Evolutionary conservation across 768 basidiomycete genomes (phyloP).

Genomic region (Suillus luteus): DNA sequence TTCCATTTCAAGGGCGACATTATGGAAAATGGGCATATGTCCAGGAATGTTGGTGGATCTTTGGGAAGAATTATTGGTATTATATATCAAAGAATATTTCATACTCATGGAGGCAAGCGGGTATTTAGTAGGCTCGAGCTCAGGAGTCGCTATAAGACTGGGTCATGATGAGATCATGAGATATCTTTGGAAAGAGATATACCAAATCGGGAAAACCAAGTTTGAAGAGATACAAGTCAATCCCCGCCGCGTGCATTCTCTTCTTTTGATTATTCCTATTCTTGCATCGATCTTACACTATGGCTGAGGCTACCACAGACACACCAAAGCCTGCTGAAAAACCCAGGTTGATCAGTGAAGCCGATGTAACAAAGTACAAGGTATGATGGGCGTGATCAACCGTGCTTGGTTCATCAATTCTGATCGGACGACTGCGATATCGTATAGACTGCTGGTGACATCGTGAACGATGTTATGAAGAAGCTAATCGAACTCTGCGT

Average conservation of each 20-base stretch:
- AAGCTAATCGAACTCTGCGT: slow-evolving; percentile 75
- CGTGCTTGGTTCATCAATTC: slow-evolving; percentile 4
- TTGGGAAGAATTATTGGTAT: background rate
- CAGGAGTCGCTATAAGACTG: background rate
- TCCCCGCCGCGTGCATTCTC: slow-evolving; percentile 10
- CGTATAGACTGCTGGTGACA: slow-evolving; percentile 82
- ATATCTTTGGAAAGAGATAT: slow-evolving; percentile 14
- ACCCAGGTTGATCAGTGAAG: slow-evolving; percentile 58
- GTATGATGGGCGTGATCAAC: slow-evolving; percentile 37
- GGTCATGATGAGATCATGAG: background rate
- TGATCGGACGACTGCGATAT: slow-evolving; percentile 4
- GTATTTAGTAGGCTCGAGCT: background rate
- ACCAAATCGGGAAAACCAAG: slow-evolving; percentile 28
- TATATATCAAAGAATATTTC: too few species aligned
- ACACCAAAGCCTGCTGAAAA: slow-evolving; percentile 48
- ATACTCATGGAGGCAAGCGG: background rate
- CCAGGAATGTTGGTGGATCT: background rate
- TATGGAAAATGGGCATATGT: background rate
- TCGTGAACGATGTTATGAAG: slow-evolving; percentile 82
- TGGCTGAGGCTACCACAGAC: slow-evolving; percentile 63
- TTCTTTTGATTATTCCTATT: slow-evolving; percentile 10
- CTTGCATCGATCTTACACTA: slow-evolving; percentile 28
- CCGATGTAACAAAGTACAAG: slow-evolving; percentile 88
- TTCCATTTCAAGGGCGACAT: background rate
- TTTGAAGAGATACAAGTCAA: slow-evolving; percentile 1